Evolutionary conservation across 257 asterid species (phyloP).

Genomic region (Petrea volubilis): DNA sequence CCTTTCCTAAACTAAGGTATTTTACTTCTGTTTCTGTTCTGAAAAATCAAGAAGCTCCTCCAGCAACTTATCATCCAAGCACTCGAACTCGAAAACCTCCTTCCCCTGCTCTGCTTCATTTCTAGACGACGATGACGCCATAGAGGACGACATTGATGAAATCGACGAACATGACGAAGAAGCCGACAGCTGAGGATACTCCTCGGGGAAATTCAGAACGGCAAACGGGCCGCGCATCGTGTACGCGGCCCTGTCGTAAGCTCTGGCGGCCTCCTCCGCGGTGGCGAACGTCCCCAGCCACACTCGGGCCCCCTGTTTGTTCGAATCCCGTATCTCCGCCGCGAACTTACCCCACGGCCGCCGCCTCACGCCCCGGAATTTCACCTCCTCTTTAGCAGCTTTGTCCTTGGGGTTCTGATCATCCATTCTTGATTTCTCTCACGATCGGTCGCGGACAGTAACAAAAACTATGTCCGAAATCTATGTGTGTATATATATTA

Average conservation of each 20-base stretch:
- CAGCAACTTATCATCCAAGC: slow-evolving; percentile 43
- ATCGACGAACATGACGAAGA: slow-evolving; percentile 6
- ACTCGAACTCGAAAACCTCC: slow-evolving; percentile 45
- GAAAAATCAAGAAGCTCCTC: slow-evolving; percentile 47
- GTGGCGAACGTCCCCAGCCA: slow-evolving; percentile 79
- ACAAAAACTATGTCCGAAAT: neutral
- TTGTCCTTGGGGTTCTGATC: neutral
- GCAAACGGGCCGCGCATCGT: slow-evolving; percentile 60
- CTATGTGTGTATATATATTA: neutral
- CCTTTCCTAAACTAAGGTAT: neutral
- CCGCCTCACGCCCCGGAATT: slow-evolving; percentile 63
- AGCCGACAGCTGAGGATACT: slow-evolving; percentile 36
- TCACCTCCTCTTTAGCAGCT: slow-evolving; percentile 27
- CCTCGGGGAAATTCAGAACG: slow-evolving; percentile 67
- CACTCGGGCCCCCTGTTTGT: slow-evolving; percentile 48
- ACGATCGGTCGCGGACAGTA: neutral
- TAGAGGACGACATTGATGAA: neutral
- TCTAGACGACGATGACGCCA: neutral
- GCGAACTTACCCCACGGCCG: slow-evolving; percentile 86
- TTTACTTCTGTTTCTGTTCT: slow-evolving; percentile 8
- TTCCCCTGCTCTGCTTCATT: slow-evolving; percentile 26
- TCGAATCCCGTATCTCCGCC: slow-evolving; percentile 70
- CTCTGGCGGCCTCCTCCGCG: slow-evolving; percentile 76
- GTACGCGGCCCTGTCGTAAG: slow-evolving; percentile 67
- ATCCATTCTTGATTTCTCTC: neutral